Evolutionary conservation across 2,329 filamentous ascomycete genomes (phyloP), one percentile per base, ranked within the genome.

Genomic region (Xylariaceae sp.): DNA sequence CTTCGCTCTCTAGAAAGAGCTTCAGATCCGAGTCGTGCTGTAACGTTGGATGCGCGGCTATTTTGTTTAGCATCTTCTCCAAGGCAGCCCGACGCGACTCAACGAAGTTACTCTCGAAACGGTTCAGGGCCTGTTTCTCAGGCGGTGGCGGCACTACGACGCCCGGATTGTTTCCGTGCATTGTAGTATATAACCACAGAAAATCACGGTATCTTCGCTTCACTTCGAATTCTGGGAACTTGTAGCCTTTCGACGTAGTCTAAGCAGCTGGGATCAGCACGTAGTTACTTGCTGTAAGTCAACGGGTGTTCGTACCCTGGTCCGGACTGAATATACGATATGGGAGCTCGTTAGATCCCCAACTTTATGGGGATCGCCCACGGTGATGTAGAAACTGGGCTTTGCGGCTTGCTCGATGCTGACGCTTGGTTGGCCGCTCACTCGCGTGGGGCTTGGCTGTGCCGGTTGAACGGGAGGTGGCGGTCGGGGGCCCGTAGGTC

Each of bases 51-150:
- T 99, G 94, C 10, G 85, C 83, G 2, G 92, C 90, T 56, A 85
- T 94, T 77, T 96, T 97, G 80, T 96, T 97, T 51, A 96, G 77
- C 94, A 99, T 99, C 69, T 94, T 89, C 73, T 99, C 94, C 54
- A 99, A 75, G 13, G 94, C 94, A 57, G 91, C 88, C 63, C 94
- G 83, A 65, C 94, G 81, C 41, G 89, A 90, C 72, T 99, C 94
- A 58, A 99, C 91, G 72, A 99, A 99, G 70, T 96, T 95, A 62
- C 84, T 89, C 72, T 99, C 92, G 68, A 99, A 99, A 37, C 94
- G 85, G 56, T 92, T 92, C 52, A 99, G 89, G 7, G 92, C 92
- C 74, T 99, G 94, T 76, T 99, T 99, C 74, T 99, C 94, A 0
- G 94, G 94, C 0, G 94, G 94, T 7, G 94, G 92, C 0, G 94